Base-by-base conservation (phyloP, 2,329 filamentous ascomycete genomes). In the Diaporthe citriasiana region DNA sequence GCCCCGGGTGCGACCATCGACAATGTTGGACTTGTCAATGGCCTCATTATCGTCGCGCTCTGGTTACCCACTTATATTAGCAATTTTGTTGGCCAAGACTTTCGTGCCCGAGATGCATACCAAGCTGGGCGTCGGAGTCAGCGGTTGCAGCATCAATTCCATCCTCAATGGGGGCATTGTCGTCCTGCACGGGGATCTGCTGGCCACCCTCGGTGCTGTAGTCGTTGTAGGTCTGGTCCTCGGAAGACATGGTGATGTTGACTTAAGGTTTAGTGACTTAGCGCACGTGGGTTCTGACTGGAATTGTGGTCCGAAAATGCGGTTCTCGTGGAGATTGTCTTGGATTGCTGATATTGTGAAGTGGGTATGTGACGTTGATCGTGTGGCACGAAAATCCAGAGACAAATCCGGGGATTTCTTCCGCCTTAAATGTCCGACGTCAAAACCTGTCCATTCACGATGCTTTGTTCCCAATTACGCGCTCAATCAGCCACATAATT, bases 11-110 rank as follows among this genome's bases (percentile, higher is more conserved):
- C 77, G 76, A 3, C 77, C 78, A 7, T 79, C 73, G 50, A 82
- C 63, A 12, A 82, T 78, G 56, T 82, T 83, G 10, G 60, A 76
- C 72, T 79, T 68, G 59, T 82, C 78, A 33, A 82, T 82, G 1
- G 80, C 81, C 65, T 81, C 80, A 0, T 78, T 80, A 3, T 82
- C 81, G 71, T 82, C 80, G 19, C 78, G 77, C 59, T 77, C 79
- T 82, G 35, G 4, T 22, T 0, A 5, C 25, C 40, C 22, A n/a
- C 30, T 9, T 35, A 68, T 22, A 33, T 70, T 50, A 70, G 55
- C 27, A 19, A n/a, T 4, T 25, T 12, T n/a, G 17, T 1, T 15
- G 30, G 6, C 4, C 3, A 19, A 6, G 5, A 19, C 0, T n/a
- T 15, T 53, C 3, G 30, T 40, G 22, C 40, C 17, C 8, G 25